Conservation (phyloP, 768 basidiomycete genomes). For the Cyclocybe aegerita region DNA sequence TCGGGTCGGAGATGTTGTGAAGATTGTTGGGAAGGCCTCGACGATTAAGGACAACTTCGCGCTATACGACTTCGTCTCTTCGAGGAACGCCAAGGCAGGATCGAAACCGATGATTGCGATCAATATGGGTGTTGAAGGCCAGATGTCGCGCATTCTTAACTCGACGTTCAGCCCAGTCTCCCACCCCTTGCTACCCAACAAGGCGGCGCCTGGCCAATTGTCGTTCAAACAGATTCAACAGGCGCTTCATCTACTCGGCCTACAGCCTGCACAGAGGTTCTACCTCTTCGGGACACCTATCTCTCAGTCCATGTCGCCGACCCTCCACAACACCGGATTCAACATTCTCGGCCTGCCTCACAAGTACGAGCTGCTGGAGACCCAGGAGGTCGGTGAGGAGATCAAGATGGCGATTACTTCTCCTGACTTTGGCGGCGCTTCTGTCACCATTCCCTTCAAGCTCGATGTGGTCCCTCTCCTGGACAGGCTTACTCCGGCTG, state of each 20-base stretch:
- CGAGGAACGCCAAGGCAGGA: slow-evolving; percentile 36
- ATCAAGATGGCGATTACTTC: slow-evolving; percentile 61
- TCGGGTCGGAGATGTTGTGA: slow-evolving; percentile 82
- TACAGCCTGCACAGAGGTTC: slow-evolving; percentile 71
- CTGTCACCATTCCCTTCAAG: slow-evolving; percentile 96
- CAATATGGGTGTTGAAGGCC: slow-evolving; percentile 90
- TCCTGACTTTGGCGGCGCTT: slow-evolving; percentile 89
- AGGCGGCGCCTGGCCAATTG: slow-evolving; percentile 93
- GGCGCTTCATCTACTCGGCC: slow-evolving; percentile 78
- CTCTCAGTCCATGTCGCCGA: slow-evolving; percentile 86
- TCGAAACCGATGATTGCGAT: slow-evolving; percentile 89
- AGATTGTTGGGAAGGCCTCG: slow-evolving; percentile 86
- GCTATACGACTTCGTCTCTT: slow-evolving; percentile 68
- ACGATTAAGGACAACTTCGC: slow-evolving; percentile 75
- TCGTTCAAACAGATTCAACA: slow-evolving; percentile 84
- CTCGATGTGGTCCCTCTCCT: slow-evolving; percentile 84
- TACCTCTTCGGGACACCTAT: slow-evolving; percentile 92
- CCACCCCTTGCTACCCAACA: slow-evolving; percentile 80
- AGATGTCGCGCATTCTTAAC: slow-evolving; percentile 89
- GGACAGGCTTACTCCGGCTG: slow-evolving; percentile 77
- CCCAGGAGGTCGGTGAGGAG: slow-evolving; percentile 59
- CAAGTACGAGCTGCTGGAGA: slow-evolving; percentile 77
- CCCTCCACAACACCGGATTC: slow-evolving; percentile 90
- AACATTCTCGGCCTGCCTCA: slow-evolving; percentile 81
- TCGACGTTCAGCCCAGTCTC: slow-evolving; percentile 86